Conservation (phyloP, 352 stramenopile species). For the Elongisporangium prolatum region DNA sequence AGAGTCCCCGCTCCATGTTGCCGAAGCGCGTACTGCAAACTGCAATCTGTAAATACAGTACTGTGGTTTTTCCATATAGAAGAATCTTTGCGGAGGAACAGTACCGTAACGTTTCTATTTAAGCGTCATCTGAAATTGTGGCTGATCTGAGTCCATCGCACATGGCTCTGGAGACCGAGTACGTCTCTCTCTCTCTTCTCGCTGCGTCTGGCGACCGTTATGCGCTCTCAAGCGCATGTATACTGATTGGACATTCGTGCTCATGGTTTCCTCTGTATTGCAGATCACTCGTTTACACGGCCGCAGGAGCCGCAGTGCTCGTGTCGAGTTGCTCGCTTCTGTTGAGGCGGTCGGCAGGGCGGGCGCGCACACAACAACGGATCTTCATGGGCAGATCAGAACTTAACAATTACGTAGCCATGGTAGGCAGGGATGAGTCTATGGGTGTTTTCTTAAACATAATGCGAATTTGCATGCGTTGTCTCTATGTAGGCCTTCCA, state of each 20-base stretch:
- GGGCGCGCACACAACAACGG: slow-evolving; percentile 20
- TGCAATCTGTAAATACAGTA: background rate
- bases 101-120: background rate
- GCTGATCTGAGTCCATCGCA: background rate
- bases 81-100: background rate
- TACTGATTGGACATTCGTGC: too few relatives aligned
- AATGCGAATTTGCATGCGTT: slow-evolving; percentile 1
- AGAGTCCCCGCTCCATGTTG: background rate
- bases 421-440: slow-evolving; percentile 16
- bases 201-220: background rate
- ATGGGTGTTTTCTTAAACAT: too few relatives aligned
- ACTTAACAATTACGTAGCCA: slow-evolving; percentile 63
- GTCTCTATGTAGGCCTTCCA: slow-evolving; percentile 27
- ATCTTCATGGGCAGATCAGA: slow-evolving; percentile 58
- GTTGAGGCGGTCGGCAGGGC: slow-evolving; percentile 13
- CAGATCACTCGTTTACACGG: slow-evolving; percentile 1
- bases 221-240: background rate
- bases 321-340: slow-evolving; percentile 28
- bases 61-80: background rate
- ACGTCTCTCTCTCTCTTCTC: background rate
- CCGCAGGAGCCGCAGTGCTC: slow-evolving; percentile 14
- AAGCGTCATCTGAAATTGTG: background rate
- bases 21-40: background rate
- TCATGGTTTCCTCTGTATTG: background rate
- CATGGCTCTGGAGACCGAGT: background rate